Evolutionary conservation across 2,329 filamentous ascomycete species (phyloP).

Genomic region (Plectosphaerella cucumerina): DNA sequence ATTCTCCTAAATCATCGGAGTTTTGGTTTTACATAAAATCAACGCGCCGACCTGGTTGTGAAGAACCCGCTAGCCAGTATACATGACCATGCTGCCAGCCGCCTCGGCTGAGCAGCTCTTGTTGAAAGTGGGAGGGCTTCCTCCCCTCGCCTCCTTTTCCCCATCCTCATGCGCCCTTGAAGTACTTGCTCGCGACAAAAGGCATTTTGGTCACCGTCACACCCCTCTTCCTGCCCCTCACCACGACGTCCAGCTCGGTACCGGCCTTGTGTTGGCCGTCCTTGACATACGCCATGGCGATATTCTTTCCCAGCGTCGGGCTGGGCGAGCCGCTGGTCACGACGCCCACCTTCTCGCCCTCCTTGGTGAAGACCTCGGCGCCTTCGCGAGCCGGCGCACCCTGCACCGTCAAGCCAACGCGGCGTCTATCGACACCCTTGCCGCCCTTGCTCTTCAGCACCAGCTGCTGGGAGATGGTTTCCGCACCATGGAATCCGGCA

Average conservation of each 20-base stretch:
- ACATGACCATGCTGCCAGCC: too few relatives aligned
- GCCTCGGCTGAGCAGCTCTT: neutral
- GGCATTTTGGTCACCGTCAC: conserved; percentile 84
- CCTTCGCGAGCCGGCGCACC: conserved; percentile 90
- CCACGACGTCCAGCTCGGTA: conserved; percentile 73
- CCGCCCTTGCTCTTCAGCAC: conserved; percentile 70
- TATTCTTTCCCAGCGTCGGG: conserved; percentile 82
- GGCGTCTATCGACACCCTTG: conserved; percentile 62
- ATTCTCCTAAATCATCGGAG: too few relatives aligned
- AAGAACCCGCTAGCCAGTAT: too few relatives aligned
- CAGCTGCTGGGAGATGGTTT: conserved; percentile 72
- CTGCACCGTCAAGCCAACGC: conserved; percentile 77
- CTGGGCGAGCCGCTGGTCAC: conserved; percentile 90
- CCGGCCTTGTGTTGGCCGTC: conserved; percentile 79
- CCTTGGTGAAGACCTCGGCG: conserved; percentile 65
- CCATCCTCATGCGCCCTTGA: conserved; percentile 33
- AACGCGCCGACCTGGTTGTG: too few relatives aligned
- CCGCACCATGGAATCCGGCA: conserved; percentile 81
- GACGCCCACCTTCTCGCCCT: conserved; percentile 65
- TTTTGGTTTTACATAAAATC: too few relatives aligned
- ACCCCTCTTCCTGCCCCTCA: conserved; percentile 71
- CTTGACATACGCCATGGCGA: conserved; percentile 91
- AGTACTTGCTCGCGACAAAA: conserved; percentile 78
- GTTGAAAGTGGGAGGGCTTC: conserved; percentile 1
- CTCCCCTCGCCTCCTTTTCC: too few relatives aligned